Percentiles rank a stretch among this genome's conserved stretches.
These are phyloP conservation scores for Vanderwaltozyma polyspora DNA, from an alignment of 805 yeast species.

Conservation along the genomic window DNA sequence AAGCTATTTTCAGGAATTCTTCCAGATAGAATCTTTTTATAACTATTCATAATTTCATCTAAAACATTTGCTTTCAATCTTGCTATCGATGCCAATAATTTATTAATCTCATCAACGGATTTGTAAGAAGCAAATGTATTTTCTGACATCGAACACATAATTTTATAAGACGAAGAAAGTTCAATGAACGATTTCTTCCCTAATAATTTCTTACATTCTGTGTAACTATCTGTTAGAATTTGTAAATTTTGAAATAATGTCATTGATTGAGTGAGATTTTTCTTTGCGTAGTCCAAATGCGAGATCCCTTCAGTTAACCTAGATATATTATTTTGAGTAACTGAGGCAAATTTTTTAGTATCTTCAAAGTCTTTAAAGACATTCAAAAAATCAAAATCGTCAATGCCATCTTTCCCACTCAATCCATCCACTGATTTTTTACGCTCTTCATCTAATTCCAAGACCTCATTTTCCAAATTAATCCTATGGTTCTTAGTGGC, in stretches of 20 bases:
- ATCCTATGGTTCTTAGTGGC: constrained; percentile 42
- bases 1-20: constrained; percentile 4
- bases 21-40: constrained; percentile 4
- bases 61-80: constrained; percentile 18
- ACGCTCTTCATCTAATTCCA: constrained; percentile 26
- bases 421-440: constrained; percentile 5
- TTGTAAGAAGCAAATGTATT: constrained; percentile 49
- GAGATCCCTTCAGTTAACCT: constrained; percentile 70
- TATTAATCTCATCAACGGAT: constrained; percentile 54
- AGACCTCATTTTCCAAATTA: constrained; percentile 37
- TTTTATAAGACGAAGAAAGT: constrained; percentile 21
- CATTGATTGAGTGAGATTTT: constrained; percentile 74
- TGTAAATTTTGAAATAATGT: constrained; percentile 78
- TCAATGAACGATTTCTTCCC: constrained; percentile 11
- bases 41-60: constrained; percentile 12
- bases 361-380: constrained; percentile 42
- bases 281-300: constrained; percentile 68
- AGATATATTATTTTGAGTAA: constrained; percentile 53
- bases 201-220: constrained; percentile 13
- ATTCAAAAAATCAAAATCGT: constrained; percentile 13
- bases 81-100: constrained; percentile 19
- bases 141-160: constrained; percentile 25
- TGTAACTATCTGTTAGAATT: constrained; percentile 51
- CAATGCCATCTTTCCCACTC: background rate
- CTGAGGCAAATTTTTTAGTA: constrained; percentile 72